phyloP scores from a whole-genome alignment of 2,329 filamentous ascomycete genomes.

The Colletotrichum sp. region DNA sequence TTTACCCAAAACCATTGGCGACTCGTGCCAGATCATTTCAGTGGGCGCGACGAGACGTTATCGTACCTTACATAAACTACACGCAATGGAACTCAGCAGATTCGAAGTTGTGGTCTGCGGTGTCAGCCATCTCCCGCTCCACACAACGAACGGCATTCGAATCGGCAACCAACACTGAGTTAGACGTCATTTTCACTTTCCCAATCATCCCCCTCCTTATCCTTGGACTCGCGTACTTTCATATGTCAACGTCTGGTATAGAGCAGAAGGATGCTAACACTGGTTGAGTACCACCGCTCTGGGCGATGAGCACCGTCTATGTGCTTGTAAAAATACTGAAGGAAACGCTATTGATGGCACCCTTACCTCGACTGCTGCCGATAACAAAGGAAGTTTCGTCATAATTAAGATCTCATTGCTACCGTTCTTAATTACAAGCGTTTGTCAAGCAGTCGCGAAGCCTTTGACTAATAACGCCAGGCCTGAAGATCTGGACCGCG shows the following conservation, averaged over 20 bases:
- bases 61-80: not conserved
- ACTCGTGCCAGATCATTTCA: not conserved
- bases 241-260: not conserved
- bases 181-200: not conserved
- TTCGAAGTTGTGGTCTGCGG: not conserved
- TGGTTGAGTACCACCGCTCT: not conserved
- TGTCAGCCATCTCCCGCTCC: not conserved
- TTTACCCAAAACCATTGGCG: not conserved
- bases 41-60: not conserved
- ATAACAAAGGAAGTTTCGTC: not conserved
- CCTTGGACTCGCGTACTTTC: not conserved
- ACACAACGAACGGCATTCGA: not conserved
- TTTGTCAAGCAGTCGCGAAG: not conserved
- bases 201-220: not conserved
- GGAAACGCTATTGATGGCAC: not conserved
- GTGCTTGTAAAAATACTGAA: not conserved
- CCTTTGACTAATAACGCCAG: fast-evolving
- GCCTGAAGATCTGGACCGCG: not conserved
- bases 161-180: fast-evolving
- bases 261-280: not conserved
- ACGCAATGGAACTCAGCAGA: not conserved
- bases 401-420: fast-evolving
- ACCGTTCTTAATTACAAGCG: not conserved
- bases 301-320: not conserved
- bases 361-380: not conserved